Evolutionary conservation across 441 rosid genomes (phyloP), one percentile per base, ranked within the genome.

Genomic region (Pelargonium citronellum): DNA sequence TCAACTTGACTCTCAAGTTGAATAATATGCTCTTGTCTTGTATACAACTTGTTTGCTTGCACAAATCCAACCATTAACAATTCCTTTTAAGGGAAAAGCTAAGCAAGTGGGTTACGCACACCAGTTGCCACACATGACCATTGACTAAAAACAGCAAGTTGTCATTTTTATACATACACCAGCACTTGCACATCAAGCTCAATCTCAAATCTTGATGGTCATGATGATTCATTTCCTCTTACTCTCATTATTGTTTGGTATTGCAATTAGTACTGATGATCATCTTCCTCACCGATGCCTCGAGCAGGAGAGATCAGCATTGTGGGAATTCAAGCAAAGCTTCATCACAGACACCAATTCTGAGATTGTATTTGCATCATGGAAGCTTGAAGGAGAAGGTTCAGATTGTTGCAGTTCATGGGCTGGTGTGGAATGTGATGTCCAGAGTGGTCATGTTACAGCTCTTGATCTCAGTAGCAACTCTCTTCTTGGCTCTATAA

Each of bases 361-460:
- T 7, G 61, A 55, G 61, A 55, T 7, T 55, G 61, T 8, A 55
- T 55, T 55, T 16, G 17, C 22, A 55, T 15, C 61, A 55, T 55
- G 61, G 61, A 55, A 55, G 61, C 61, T 55, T 16, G 70, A 63
- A 19, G 61, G 61, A 55, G 68, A 80, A 27, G 74, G 67, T 66
- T 71, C 46, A 2, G 77, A 78, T 75, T 83, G 84, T 12, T 83
- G 83, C 67, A 55, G 10, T 8, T 66, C 20, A 11, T 81, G 84
- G 83, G 77, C 75, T 27, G 82, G 87, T 1, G 67, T 81, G 43
- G 70, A 72, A 17, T 80, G 82, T 70, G 70, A 75, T 65, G 49
- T 53, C 3, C 55, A 43, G 13, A 73, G 70, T 0, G 80, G 78
- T 16, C 27, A 65, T 0, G 79, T 83, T 30, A 80, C 74, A 19